Base-by-base conservation (phyloP, 495 filamentous ascomycete genomes). In the Apiosordaria backusii region DNA sequence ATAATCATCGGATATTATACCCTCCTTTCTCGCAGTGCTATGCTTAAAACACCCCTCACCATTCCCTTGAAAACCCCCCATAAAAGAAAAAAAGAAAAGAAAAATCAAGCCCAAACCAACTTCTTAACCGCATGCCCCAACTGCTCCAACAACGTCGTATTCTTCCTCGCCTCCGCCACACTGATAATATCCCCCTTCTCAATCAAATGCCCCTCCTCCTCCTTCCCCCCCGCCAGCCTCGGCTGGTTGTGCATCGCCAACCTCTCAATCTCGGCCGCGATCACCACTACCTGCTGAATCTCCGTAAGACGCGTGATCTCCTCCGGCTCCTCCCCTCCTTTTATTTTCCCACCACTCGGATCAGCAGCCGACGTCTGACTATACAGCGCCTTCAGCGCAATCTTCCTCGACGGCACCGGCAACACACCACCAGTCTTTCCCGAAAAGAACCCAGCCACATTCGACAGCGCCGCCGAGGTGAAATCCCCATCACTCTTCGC, bases 91-190 rank as follows among this genome's bases (percentile, higher is more conserved):
- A 22, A 4, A 25, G 50, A 16, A 7, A 19, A 61, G 2, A 24
- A 15, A 16, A 15, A 59, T 75, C 68, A 95, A 64, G 90, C 91
- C 93, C 93, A 97, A 24, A 97, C 91, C 76, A 97, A 76, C 82
- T 91, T 93, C 85, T 94, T 97, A 60, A 97, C 80, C 65, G 87
- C 88, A 81, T 97, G 90, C 10, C 90, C 90, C 72, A 93, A 75
- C 74, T 92, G 87, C 80, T 99, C 93, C 54, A 99, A 73, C 72
- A 93, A 81, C 5, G 92, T 90, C 3, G 94, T 97, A 63, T 88
- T 91, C 80, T 86, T 92, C 86, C 85, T 92, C 66, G 95, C 95
- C 73, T 97, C 92, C 3, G 83, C 85, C 67, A 95, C 71, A 4
- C 87, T 87, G 40, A 97, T 92, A 57, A 97, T 89, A 75, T 96